Evolutionary conservation across 345 rosid species (phyloP), one percentile per base, ranked within the genome.

Genomic region (Pistacia atlantica): DNA sequence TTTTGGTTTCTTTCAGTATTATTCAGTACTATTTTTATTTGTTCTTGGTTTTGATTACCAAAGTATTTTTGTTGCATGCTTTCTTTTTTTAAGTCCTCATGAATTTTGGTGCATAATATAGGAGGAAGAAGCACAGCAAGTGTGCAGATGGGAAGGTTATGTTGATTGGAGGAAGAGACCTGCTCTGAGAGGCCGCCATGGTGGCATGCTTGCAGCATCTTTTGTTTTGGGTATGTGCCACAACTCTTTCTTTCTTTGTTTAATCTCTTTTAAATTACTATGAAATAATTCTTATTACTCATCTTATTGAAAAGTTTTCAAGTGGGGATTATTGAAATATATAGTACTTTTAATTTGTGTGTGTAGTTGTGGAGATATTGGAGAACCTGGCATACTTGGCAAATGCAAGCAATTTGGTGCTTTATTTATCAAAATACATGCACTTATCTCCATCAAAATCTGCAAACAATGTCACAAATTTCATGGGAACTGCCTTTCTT

Each of bases 401-500:
- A 64, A 92, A 90, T 86, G 95, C 95, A 12, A 92, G 97, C 92
- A 92, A 92, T 67, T 79, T 92, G 82, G 97, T 92, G 86, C 35
- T 79, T 54, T 92, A 92, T 74, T 60, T 90, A 49, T 75, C 87
- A 5, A 78, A 90, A 17, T 79, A 80, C 87, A 87, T 90, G 97
- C 91, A 90, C 80, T 82, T 90, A 28, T 90, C 97, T 57, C 92
- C 91, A 9, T 84, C 93, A 0, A 89, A 86, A 83, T 82, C 97
- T 5, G 97, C 97, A 9, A 89, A 88, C 63, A 81, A 85, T 73
- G 95, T 90, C 80, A 90, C 97, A 55, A 90, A 86, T 77, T 92
- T 92, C 92, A 90, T 92, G 95, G 97, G 97, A 37, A 92, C 97
- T 10, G 89, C 97, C 72, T 92, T 92, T 78, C 90, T 92, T 71